Evolutionary conservation across 495 filamentous ascomycete species (phyloP).

Genomic region (Talaromyces liani): DNA sequence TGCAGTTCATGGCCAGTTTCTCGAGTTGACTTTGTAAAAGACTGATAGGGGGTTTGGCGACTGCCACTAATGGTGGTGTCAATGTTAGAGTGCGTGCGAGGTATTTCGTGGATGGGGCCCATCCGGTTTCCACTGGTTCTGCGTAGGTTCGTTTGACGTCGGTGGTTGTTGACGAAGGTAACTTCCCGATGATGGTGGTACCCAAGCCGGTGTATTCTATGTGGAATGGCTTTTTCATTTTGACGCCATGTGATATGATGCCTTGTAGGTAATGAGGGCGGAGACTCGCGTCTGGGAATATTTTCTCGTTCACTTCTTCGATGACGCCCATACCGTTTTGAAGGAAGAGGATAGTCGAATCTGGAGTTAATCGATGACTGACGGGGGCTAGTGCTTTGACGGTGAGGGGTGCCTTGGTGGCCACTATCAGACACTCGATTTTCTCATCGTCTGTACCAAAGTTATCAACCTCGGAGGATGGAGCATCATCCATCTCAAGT

Average conservation of each 20-base stretch:
- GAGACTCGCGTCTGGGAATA: constrained; percentile 56
- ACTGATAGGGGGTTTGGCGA: constrained; percentile 34
- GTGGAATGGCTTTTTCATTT: constrained; percentile 46
- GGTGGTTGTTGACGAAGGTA: constrained; percentile 22
- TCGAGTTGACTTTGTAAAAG: constrained; percentile 58
- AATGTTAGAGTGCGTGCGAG: constrained; percentile 43
- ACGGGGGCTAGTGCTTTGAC: constrained; percentile 50
- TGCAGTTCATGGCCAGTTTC: constrained; percentile 69
- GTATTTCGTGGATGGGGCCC: constrained; percentile 39
- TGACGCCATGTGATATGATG: constrained; percentile 60
- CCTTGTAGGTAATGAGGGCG: constrained; percentile 74
- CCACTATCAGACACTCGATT: constrained; percentile 74
- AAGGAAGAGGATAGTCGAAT: constrained; percentile 71
- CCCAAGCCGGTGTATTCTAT: constrained; percentile 58
- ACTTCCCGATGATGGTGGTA: constrained; percentile 51
- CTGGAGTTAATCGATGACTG: constrained; percentile 54
- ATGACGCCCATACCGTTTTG: constrained; percentile 79
- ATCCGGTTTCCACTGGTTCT: constrained; percentile 14
- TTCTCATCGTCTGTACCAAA: constrained; percentile 23
- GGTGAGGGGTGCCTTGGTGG: constrained; percentile 52
- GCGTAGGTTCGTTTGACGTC: constrained; percentile 2
- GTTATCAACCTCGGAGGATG: background rate
- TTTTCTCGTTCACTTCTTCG: constrained; percentile 57
- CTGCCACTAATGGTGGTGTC: constrained; percentile 39
- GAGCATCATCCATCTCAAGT: background rate